Base-by-base conservation (phyloP, 73 alveolate species). In the Paramecium octaurelia region DNA sequence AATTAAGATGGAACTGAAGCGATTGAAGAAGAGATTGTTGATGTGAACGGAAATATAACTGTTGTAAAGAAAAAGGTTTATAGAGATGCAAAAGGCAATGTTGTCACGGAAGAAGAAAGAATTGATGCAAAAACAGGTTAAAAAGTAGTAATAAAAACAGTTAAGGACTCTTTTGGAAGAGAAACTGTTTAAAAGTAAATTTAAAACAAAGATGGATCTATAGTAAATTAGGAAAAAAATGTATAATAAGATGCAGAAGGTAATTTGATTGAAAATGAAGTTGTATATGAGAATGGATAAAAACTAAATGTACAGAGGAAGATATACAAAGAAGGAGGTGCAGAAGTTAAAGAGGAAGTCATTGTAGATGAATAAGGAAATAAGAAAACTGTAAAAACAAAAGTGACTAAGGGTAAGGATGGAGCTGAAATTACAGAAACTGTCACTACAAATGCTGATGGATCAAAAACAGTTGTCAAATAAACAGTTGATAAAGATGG, bases 401-500 rank as follows among this genome's bases (percentile, higher is more conserved):
- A 89, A 36, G 88, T 89, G 48, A 89, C 75, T 0, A 50, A 34
- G 35, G 94, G 77, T 73, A 89, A 89, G 14, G 94, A 89, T 89
- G 94, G 94, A 23, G 29, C 46, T 23, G 76, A 89, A 44, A 64
- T 89, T 24, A 89, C 57, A 31, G 94, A 70, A 70, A 88, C 76
- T 70, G 84, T 43, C 5, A 89, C 77, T 0, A 44, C 75, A 12
- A 83, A 89, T 46, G 85, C 92, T 31, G 88, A 89, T 89, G 94
- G 94, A 11, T 70, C 86, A 1, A 89, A 89, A 40, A 44, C 50
- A 18, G 68, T 83, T 12, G 92, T 89, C 1, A 83, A 54, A 73
- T 64, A 46, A 24, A 89, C 59, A 38, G 94, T 89, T 21, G 94
- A 89, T 27, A 89, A 89, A 54, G 94, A 89, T 69, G 94, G 94